A percentile compares a stretch with the other conserved stretches of the same genome.
These are phyloP conservation scores for Saccharomycopsis sp. DNA, from an alignment of 805 yeast genomes.

Conservation along the genomic window DNA sequence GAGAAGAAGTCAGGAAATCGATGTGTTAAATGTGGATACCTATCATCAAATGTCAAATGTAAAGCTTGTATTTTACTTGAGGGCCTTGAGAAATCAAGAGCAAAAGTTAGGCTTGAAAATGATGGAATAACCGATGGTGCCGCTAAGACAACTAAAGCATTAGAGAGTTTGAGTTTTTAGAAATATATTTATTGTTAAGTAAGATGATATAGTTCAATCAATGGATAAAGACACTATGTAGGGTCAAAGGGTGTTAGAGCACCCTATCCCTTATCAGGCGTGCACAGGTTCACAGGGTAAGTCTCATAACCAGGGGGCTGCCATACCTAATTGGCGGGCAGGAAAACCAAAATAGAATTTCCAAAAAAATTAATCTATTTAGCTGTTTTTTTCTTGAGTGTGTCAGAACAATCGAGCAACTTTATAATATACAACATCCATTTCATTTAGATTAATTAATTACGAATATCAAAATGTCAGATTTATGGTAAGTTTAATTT, in stretches of 20 bases:
- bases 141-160: conserved; percentile 50
- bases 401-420: too few species aligned
- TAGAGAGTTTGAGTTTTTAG: conserved; percentile 59
- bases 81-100: conserved; percentile 72
- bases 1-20: conserved; percentile 56
- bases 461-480: too few species aligned
- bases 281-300: too few species aligned
- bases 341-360: too few species aligned
- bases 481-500: too few species aligned
- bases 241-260: neutral
- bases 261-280: neutral
- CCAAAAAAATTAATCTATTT: too few species aligned
- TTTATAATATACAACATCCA: too few species aligned
- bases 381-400: too few species aligned
- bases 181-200: conserved; percentile 2
- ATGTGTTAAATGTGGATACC: conserved; percentile 87
- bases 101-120: conserved; percentile 53
- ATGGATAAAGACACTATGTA: too few species aligned
- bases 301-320: too few species aligned
- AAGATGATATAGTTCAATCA: conserved; percentile 11
- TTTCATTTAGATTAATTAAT: too few species aligned
- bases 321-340: too few species aligned
- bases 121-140: conserved; percentile 50
- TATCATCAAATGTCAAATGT: conserved; percentile 82
- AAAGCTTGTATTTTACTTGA: conserved; percentile 88